These are phyloP conservation scores for Stevia rebaudiana DNA, from an alignment of 140 eudicot genomes.

Conservation along the genomic window DNA sequence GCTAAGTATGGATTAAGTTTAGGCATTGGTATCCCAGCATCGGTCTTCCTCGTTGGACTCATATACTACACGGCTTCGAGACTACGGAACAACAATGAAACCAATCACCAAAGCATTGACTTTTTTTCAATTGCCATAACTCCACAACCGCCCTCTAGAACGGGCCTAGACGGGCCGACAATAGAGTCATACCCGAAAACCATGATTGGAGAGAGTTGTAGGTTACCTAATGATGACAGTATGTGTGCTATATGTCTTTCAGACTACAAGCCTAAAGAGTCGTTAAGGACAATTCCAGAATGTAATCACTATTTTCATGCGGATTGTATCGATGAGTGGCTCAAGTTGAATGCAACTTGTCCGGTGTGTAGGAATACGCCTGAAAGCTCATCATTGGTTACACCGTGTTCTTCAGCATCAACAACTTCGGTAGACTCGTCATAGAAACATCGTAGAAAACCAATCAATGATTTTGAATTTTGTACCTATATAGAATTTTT, in stretches of 20 bases:
- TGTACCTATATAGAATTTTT: background rate
- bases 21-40: background rate
- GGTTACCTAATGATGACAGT: slow-evolving; percentile 45
- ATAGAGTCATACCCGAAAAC: slow-evolving; percentile 62
- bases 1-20: slow-evolving; percentile 8
- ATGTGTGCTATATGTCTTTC: slow-evolving; percentile 59
- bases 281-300: slow-evolving; percentile 52
- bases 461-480: background rate
- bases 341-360: slow-evolving; percentile 2
- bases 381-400: slow-evolving; percentile 5
- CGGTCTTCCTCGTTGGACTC: background rate
- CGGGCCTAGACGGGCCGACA: slow-evolving; percentile 52
- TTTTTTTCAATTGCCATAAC: slow-evolving; percentile 9
- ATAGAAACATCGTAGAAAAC: background rate
- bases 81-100: background rate
- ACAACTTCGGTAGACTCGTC: background rate
- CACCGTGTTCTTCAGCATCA: background rate
- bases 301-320: slow-evolving; percentile 72
- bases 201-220: slow-evolving; percentile 48
- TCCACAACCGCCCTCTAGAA: slow-evolving; percentile 14
- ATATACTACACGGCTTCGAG: background rate
- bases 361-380: slow-evolving; percentile 12
- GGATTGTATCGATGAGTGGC: slow-evolving; percentile 10
- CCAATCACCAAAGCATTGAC: background rate
- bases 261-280: slow-evolving; percentile 61